Evolutionary conservation across 176 grass and related monocot species (phyloP).

Genomic region (Avena eriantha): DNA sequence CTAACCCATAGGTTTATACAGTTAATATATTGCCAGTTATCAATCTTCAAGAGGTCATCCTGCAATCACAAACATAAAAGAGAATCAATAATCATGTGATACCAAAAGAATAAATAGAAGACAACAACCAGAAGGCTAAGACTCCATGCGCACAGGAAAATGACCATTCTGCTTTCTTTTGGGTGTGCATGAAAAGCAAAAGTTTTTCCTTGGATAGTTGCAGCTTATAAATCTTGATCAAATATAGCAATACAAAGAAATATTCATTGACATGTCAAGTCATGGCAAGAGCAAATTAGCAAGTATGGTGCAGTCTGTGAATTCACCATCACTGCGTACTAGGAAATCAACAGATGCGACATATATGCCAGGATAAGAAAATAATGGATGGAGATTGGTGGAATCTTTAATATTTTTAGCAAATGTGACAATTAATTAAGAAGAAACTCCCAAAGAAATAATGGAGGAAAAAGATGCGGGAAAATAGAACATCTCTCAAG

Average conservation of each 20-base stretch:
- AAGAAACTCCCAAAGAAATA: not conserved
- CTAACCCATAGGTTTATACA: conserved; percentile 87
- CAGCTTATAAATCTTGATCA: not conserved
- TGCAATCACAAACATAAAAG: conserved; percentile 51
- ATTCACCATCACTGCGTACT: not conserved
- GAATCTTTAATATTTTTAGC: not conserved
- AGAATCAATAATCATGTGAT: conserved; percentile 23
- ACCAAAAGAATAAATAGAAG: conserved; percentile 32
- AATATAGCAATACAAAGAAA: conserved; percentile 27
- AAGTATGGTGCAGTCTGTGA: conserved; percentile 23
- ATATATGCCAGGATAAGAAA: conserved; percentile 15
- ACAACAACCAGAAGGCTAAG: conserved; percentile 3
- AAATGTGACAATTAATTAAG: not conserved
- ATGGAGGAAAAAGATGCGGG: not conserved
- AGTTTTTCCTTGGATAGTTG: not conserved
- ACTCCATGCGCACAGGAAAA: conserved; percentile 19
- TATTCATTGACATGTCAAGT: not conserved
- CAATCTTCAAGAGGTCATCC: conserved; percentile 89
- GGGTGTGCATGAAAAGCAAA: conserved; percentile 10
- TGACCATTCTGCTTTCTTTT: conserved; percentile 16
- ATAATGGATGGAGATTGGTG: not conserved
- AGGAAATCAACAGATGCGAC: conserved; percentile 7
- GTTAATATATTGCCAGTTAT: conserved; percentile 89
- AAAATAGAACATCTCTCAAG: not conserved
- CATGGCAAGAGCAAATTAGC: conserved; percentile 11